A percentile compares a stretch with the other conserved stretches of the same genome.
These are phyloP conservation scores for Bipolaris zeicola DNA, from an alignment of 2,329 filamentous ascomycete species.

Conservation along the genomic window DNA sequence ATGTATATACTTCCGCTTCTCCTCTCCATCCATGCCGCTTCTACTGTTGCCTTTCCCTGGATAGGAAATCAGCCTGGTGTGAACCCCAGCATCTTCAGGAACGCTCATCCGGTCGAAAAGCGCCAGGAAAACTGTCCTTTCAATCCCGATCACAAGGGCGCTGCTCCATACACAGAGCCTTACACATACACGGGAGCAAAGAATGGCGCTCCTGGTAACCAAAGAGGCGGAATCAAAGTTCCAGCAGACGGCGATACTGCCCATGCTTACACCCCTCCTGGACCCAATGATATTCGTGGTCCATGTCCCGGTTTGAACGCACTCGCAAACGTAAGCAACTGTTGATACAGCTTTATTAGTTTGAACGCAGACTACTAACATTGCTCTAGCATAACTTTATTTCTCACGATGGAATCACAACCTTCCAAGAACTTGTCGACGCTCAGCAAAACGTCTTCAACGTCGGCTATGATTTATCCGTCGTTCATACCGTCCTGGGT, in stretches of 20 bases:
- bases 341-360: neutral
- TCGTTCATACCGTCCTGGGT: conserved; percentile 49
- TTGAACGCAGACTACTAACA: neutral
- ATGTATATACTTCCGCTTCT: conserved; percentile 24
- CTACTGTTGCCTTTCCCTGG: conserved; percentile 27
- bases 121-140: conserved; percentile 29
- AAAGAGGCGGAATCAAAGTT: conserved; percentile 52
- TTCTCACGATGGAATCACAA: conserved; percentile 51
- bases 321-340: conserved; percentile 44
- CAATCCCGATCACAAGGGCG: conserved; percentile 31
- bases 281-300: conserved; percentile 33
- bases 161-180: conserved; percentile 22
- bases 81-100: conserved; percentile 20
- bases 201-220: conserved; percentile 51
- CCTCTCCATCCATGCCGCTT: conserved; percentile 24
- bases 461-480: conserved; percentile 51
- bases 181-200: conserved; percentile 53
- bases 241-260: conserved; percentile 51
- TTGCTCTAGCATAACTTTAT: conserved; percentile 42
- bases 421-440: conserved; percentile 53
- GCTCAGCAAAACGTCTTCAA: conserved; percentile 56
- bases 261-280: conserved; percentile 24
- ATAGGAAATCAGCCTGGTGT: conserved; percentile 27
- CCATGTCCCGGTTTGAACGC: conserved; percentile 53
- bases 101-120: conserved; percentile 16